These are phyloP conservation scores for Ophiostoma ips DNA, from an alignment of 2,329 filamentous ascomycete genomes.

Conservation along the genomic window DNA sequence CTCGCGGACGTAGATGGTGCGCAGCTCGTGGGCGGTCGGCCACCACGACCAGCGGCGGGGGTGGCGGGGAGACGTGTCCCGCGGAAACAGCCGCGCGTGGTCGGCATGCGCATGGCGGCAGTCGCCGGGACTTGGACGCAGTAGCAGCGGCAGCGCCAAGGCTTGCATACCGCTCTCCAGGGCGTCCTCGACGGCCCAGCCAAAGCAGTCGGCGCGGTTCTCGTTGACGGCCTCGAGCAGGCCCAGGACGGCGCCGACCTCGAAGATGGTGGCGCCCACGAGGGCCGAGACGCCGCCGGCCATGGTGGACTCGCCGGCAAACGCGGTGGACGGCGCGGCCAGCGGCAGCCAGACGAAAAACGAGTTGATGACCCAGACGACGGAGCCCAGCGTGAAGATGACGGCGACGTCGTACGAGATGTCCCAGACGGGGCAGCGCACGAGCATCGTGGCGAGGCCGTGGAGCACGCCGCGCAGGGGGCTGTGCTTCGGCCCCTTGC, in stretches of 20 bases:
- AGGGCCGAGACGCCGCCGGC: constrained; percentile 50
- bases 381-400: constrained; percentile 28
- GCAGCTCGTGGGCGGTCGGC: constrained; percentile 41
- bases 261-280: constrained; percentile 55
- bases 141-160: constrained; percentile 10
- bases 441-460: constrained; percentile 22
- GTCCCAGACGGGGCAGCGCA: constrained; percentile 27
- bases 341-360: constrained; percentile 53
- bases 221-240: constrained; percentile 58
- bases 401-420: constrained; percentile 28
- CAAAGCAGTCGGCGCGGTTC: constrained; percentile 50
- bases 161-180: constrained; percentile 19
- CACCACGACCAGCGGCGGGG: constrained; percentile 41
- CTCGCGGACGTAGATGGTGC: constrained; percentile 45
- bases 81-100: background rate
- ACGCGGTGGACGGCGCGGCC: constrained; percentile 35
- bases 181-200: constrained; percentile 48
- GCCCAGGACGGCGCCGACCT: constrained; percentile 47
- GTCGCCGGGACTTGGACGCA: background rate
- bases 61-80: background rate
- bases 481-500: too few species aligned
- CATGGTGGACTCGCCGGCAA: constrained; percentile 35
- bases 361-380: constrained; percentile 44
- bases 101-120: background rate
- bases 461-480: constrained; percentile 11